phyloP scores from a whole-genome alignment of 345 rosid genomes.

The Brassica napus region DNA sequence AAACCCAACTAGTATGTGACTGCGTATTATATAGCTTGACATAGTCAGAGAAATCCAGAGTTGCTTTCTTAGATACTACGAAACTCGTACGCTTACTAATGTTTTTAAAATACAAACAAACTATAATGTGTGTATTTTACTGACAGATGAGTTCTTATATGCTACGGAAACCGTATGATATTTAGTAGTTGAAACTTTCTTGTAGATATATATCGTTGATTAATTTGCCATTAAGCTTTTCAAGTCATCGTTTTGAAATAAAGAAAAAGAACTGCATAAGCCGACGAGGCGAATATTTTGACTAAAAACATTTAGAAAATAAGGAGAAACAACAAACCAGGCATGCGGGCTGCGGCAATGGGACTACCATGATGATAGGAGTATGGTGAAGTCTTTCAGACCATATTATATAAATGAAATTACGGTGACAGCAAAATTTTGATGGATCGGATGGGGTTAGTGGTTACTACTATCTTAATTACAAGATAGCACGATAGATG shows the following conservation, averaged over 20 bases:
- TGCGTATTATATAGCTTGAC: neutral
- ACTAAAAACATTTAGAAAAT: neutral
- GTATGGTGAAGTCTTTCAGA: neutral
- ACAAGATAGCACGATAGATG: slow-evolving; percentile 1
- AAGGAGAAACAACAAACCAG: neutral
- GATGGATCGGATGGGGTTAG: neutral
- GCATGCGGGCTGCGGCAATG: neutral
- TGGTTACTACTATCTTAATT: neutral
- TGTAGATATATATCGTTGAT: neutral
- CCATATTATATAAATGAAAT: neutral
- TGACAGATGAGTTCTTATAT: neutral
- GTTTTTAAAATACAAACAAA: neutral
- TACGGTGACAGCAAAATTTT: neutral
- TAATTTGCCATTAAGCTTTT: neutral
- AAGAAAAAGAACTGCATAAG: neutral
- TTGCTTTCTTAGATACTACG: neutral
- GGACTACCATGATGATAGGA: neutral
- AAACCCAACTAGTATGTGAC: neutral
- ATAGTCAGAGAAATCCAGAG: neutral
- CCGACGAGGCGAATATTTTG: slow-evolving; percentile 4
- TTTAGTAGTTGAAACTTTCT: neutral
- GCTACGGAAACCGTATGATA: neutral
- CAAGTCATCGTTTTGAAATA: neutral
- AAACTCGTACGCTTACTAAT: neutral
- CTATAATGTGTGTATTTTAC: neutral